A percentile compares a stretch with the other conserved stretches of the same genome.
These are phyloP conservation scores for Haplosporangium gracile DNA, from an alignment of 192 early-diverging fungal species.

Conservation along the genomic window DNA sequence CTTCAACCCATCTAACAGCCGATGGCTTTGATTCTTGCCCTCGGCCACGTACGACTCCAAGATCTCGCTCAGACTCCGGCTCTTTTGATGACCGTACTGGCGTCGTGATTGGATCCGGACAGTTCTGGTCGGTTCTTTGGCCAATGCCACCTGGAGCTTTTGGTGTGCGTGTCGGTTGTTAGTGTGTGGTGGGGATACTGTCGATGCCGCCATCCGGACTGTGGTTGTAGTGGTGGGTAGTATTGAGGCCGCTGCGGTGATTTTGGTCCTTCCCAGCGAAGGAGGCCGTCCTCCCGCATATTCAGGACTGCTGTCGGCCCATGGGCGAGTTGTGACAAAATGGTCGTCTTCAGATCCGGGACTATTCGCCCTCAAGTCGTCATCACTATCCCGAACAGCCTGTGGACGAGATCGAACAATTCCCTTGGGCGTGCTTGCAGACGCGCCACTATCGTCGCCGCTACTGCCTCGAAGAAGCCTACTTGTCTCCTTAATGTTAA, in stretches of 20 bases:
- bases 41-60: constrained; percentile 27
- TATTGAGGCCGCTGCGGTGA: neutral
- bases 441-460: neutral
- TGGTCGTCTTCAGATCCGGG: constrained; percentile 26
- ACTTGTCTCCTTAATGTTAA: constrained; percentile 24
- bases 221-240: neutral
- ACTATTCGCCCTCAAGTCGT: neutral
- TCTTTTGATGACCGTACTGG: constrained; percentile 39
- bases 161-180: neutral
- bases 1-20: constrained; percentile 4
- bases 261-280: neutral
- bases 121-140: neutral
- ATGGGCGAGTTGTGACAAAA: constrained; percentile 38
- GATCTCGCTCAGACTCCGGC: constrained; percentile 33
- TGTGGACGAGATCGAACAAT: neutral
- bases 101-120: neutral
- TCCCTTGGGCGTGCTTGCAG: constrained; percentile 7
- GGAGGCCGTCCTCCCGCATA: neutral
- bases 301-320: neutral
- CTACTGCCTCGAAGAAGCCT: neutral
- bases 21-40: constrained; percentile 20
- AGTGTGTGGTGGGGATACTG: neutral
- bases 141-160: neutral
- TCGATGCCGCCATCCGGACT: neutral
- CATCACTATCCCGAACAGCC: neutral